Conservation (phyloP, 352 stramenopile species). For the Pythium folliculosum region DNA sequence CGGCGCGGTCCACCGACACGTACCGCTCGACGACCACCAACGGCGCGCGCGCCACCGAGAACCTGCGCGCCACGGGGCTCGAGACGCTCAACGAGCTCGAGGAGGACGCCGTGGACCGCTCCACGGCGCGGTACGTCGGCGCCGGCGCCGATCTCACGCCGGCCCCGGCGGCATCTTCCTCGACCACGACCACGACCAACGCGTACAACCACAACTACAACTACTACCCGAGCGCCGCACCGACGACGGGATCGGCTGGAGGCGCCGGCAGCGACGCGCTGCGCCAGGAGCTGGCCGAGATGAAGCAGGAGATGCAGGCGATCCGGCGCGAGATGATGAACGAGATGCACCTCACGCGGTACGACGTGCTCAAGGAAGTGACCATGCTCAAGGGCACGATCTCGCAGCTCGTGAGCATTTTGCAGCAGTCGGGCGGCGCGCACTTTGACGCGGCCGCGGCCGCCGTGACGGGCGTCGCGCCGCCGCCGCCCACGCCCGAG, state of each 20-base stretch:
- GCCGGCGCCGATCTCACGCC: conserved; percentile 33
- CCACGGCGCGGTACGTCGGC: conserved; percentile 38
- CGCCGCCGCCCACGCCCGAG: conserved; percentile 21
- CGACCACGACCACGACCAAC: background rate
- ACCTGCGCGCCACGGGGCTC: conserved; percentile 49
- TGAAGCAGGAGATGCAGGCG: conserved; percentile 66
- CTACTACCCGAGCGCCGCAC: background rate
- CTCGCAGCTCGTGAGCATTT: conserved; percentile 48
- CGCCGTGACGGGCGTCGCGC: conserved; percentile 18
- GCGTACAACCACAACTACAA: conserved; percentile 9
- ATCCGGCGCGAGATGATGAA: conserved; percentile 85
- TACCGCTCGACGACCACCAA: conserved; percentile 56
- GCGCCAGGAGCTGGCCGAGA: conserved; percentile 51
- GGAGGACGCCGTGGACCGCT: conserved; percentile 39
- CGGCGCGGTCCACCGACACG: conserved; percentile 35
- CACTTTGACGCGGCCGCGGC: conserved; percentile 20
- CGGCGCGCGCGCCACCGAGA: conserved; percentile 32
- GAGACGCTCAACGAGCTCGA: conserved; percentile 61
- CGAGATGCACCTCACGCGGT: conserved; percentile 78
- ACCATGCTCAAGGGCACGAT: conserved; percentile 81
- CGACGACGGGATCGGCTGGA: background rate
- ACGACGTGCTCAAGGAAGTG: conserved; percentile 87
- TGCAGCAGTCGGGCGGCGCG: conserved; percentile 32
- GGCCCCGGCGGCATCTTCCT: conserved; percentile 5
- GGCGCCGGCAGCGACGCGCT: conserved; percentile 26